Percentiles rank a stretch among this genome's conserved stretches.
Evolutionary conservation across 202 grass and related monocot genomes (phyloP).

Genomic region (Bolboschoenoplectus hybrid): DNA sequence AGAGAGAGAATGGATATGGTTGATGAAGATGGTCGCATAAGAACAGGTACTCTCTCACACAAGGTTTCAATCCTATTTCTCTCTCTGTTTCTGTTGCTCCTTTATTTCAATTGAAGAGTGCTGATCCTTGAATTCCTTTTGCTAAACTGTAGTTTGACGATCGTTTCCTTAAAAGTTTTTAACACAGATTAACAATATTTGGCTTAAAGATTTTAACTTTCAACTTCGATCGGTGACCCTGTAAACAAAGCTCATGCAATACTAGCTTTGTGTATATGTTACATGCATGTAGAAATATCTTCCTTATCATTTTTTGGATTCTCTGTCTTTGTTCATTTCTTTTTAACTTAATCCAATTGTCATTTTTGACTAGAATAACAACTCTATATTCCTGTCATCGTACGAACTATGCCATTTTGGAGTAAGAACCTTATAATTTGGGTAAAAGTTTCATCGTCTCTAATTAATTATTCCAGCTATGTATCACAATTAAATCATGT

Average conservation of each 20-base stretch:
- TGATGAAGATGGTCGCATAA: conserved; percentile 70
- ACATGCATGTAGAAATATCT: not conserved
- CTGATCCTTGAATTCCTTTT: not conserved
- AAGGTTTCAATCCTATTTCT: not conserved
- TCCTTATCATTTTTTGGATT: not conserved
- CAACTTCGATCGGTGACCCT: not conserved
- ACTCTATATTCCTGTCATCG: not conserved
- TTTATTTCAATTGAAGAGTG: not conserved
- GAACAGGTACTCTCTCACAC: conserved; percentile 58
- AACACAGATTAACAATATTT: not conserved
- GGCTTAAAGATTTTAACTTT: not conserved
- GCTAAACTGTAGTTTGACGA: not conserved
- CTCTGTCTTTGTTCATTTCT: not conserved
- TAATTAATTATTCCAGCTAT: not conserved
- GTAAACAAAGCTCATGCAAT: not conserved
- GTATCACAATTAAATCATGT: conserved; percentile 6
- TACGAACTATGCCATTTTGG: not conserved
- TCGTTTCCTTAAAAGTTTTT: not conserved
- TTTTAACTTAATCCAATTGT: not conserved
- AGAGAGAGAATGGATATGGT: conserved; percentile 49
- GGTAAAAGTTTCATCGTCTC: not conserved
- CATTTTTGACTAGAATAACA: not conserved
- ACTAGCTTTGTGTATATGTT: not conserved
- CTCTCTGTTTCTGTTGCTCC: not conserved
- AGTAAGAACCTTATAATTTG: not conserved